Evolutionary conservation across 495 filamentous ascomycete genomes (phyloP).

Genomic region (Apodospora peruviana): DNA sequence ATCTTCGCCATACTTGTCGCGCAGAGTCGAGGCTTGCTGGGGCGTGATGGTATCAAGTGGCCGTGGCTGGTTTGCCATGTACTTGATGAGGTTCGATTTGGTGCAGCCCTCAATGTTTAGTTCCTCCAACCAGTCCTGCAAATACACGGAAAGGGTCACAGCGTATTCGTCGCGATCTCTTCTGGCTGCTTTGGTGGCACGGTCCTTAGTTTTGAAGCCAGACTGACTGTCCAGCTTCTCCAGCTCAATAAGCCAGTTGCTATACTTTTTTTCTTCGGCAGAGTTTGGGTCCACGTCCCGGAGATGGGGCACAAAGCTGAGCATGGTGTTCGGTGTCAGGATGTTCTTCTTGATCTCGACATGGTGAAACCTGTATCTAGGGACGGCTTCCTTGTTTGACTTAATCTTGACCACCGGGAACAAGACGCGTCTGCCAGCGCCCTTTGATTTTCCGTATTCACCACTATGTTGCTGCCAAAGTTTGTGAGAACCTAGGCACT

Average conservation of each 20-base stretch:
- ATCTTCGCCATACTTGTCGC: slow-evolving; percentile 32
- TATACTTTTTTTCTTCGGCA: slow-evolving; percentile 36
- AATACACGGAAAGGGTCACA: slow-evolving; percentile 35
- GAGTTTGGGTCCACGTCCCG: slow-evolving; percentile 39
- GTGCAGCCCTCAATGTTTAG: slow-evolving; percentile 38
- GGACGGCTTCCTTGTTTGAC: slow-evolving; percentile 33
- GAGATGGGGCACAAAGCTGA: slow-evolving; percentile 44
- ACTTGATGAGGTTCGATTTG: slow-evolving; percentile 37
- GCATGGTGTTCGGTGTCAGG: slow-evolving; percentile 42
- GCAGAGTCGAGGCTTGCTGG: slow-evolving; percentile 36
- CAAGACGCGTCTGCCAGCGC: slow-evolving; percentile 25
- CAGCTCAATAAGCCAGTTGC: slow-evolving; percentile 40
- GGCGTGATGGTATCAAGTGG: slow-evolving; percentile 37
- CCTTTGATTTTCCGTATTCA: slow-evolving; percentile 29
- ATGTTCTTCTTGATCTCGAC: slow-evolving; percentile 47
- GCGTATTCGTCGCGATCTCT: slow-evolving; percentile 39
- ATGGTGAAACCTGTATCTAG: slow-evolving; percentile 41
- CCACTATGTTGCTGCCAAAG: slow-evolving; percentile 21
- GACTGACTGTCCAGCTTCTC: slow-evolving; percentile 45
- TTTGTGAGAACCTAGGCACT: background rate
- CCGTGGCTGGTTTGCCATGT: slow-evolving; percentile 33
- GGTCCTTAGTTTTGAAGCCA: slow-evolving; percentile 39
- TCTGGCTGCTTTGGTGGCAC: slow-evolving; percentile 31
- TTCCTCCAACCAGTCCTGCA: slow-evolving; percentile 38
- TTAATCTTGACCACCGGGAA: slow-evolving; percentile 34